Evolutionary conservation across 441 rosid species (phyloP).

Genomic region (Gossypium aridum): DNA sequence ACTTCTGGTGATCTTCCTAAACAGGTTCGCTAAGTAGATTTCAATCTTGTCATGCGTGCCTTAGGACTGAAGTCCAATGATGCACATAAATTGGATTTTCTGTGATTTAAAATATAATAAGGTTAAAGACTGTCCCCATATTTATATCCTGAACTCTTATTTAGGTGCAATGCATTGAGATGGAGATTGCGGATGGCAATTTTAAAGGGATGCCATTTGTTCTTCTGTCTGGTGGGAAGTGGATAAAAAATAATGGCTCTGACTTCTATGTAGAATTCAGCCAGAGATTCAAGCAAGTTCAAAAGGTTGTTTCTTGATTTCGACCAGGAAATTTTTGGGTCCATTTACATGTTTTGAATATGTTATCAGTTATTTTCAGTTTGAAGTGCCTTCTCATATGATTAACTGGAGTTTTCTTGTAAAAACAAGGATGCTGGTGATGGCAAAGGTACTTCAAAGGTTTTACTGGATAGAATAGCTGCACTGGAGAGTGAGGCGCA

Average conservation of each 20-base stretch:
- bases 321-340: neutral
- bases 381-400: neutral
- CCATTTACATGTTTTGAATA: neutral
- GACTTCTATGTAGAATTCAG: conserved; percentile 77
- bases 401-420: conserved; percentile 16
- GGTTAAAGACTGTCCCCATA: neutral
- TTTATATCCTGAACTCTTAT: conserved; percentile 15
- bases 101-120: neutral
- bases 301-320: conserved; percentile 46
- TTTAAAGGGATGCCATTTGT: conserved; percentile 94
- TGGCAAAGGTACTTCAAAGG: conserved; percentile 80
- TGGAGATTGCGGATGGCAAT: conserved; percentile 67
- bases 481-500: conserved; percentile 91
- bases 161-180: conserved; percentile 72
- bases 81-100: neutral
- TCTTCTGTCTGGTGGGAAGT: conserved; percentile 57
- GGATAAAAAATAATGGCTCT: conserved; percentile 78
- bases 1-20: conserved; percentile 44
- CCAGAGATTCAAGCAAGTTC: conserved; percentile 41
- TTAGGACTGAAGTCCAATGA: conserved; percentile 9
- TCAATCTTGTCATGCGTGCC: conserved; percentile 13
- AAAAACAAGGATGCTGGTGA: conserved; percentile 58
- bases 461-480: conserved; percentile 70
- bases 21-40: conserved; percentile 41
- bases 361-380: conserved; percentile 2